Conservation (phyloP, 805 yeast genomes). For the Wickerhamiella azyma region DNA sequence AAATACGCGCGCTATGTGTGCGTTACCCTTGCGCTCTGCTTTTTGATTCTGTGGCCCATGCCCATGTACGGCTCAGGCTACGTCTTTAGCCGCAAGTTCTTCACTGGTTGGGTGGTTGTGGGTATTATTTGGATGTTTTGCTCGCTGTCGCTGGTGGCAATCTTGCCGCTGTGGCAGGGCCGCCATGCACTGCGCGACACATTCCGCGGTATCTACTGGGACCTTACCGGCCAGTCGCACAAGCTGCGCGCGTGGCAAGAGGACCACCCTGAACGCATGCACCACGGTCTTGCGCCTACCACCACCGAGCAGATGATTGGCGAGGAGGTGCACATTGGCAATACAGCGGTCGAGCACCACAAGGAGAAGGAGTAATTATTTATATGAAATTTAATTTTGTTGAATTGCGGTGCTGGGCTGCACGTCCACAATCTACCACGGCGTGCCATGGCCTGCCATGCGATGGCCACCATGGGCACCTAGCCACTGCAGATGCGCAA, state of each 20-base stretch:
- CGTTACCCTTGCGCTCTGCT: constrained; percentile 43
- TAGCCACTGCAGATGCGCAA: too few relatives aligned
- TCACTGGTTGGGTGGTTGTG: constrained; percentile 82
- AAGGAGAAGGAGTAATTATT: not conserved
- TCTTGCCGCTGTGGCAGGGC: constrained; percentile 67
- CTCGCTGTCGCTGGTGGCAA: constrained; percentile 37
- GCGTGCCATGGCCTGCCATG: too few relatives aligned
- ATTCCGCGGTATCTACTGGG: constrained; percentile 75
- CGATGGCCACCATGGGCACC: too few relatives aligned
- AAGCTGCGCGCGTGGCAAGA: constrained; percentile 68
- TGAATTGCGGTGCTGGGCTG: too few relatives aligned
- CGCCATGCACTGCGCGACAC: constrained; percentile 51
- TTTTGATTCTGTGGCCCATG: constrained; percentile 80
- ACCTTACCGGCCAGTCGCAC: constrained; percentile 56
- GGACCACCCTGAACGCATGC: constrained; percentile 58
- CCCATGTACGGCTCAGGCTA: constrained; percentile 81
- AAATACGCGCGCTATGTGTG: constrained; percentile 50
- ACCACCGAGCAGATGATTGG: constrained; percentile 4
- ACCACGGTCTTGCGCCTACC: constrained; percentile 20
- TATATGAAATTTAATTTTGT: not conserved
- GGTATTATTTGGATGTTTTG: constrained; percentile 67
- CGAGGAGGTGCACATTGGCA: constrained; percentile 7
- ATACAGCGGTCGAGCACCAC: constrained; percentile 3
- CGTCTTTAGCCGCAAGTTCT: constrained; percentile 59
- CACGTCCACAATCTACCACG: too few relatives aligned